Evolutionary conservation across 164 flowering plant genomes (phyloP).

Genomic region (Euptelea pleiosperma): DNA sequence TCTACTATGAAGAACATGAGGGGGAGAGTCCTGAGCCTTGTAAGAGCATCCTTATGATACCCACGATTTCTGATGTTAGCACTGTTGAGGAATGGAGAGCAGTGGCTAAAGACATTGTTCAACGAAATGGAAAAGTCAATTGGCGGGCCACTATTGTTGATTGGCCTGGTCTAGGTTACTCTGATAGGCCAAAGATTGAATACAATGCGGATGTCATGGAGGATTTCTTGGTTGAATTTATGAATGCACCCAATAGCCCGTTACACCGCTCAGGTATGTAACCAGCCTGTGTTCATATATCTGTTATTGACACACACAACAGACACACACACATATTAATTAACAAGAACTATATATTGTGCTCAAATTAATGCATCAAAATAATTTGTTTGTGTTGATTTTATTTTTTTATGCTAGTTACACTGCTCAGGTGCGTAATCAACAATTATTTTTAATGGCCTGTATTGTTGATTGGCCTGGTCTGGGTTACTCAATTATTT

Average conservation of each 20-base stretch:
- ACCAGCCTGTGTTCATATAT: too few relatives aligned
- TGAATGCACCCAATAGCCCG: slow-evolving; percentile 70
- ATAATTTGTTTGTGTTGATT: too few relatives aligned
- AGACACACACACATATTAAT: too few relatives aligned
- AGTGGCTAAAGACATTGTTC: slow-evolving; percentile 71
- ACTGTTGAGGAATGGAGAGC: slow-evolving; percentile 93
- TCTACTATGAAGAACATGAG: slow-evolving; percentile 73
- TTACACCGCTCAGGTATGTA: slow-evolving; percentile 45
- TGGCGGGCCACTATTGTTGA: slow-evolving; percentile 83
- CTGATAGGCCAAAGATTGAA: slow-evolving; percentile 79
- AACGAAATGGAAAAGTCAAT: slow-evolving; percentile 42
- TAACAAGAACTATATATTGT: too few relatives aligned
- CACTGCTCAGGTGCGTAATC: too few relatives aligned
- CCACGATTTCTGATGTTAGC: slow-evolving; percentile 96
- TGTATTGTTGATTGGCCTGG: too few relatives aligned
- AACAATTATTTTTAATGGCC: too few relatives aligned
- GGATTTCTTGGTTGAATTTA: slow-evolving; percentile 73
- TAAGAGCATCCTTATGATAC: slow-evolving; percentile 72
- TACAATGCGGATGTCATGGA: slow-evolving; percentile 91
- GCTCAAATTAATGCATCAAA: too few relatives aligned
- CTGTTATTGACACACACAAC: too few relatives aligned
- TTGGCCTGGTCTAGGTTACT: slow-evolving; percentile 96
- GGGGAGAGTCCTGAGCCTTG: slow-evolving; percentile 36
- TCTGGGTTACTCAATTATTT: too few relatives aligned
- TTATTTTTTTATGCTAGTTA: too few relatives aligned